Base-by-base conservation (phyloP, 495 filamentous ascomycete species). In the Cercophora newfieldiana region DNA sequence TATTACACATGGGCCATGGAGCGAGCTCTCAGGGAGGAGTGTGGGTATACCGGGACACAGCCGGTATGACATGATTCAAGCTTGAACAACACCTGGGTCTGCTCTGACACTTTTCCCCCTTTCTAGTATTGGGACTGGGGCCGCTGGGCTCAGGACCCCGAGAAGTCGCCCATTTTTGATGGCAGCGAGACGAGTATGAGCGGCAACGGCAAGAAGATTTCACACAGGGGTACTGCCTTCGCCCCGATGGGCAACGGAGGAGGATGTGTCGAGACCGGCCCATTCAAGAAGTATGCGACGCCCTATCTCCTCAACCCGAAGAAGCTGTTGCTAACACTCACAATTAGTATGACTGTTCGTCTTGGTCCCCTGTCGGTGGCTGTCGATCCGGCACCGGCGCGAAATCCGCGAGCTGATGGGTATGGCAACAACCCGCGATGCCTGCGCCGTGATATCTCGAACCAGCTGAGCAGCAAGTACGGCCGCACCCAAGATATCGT, bases 1-100 rank as follows among this genome's bases (percentile, higher is more conserved):
- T 89, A 90, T 72, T 92, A 85, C 71, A 81, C 83, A 51, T 86
- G 78, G 74, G 73, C 80, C 2, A 91, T 87, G 68, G 90, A 92
- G 71, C 79, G 86, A 65, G 85, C 84, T 0, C 81, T 92, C 22
- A 79, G 83, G 26, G 80, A 85, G 7, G 89, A 93, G 70, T 92
- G 90, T 72, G 88, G 87, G 29, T 92, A 89, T 69, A 84, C 70
- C 8, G 88, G 89, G 26, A 77, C 64, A 26, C 72, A 77, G 70
- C 69, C 73, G 48, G 75, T 76, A 68, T 33, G 72, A 24, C 48
- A 30, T 14, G 25, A 14, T 16, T 19, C 1, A 18, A 28, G 1
- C 12, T 22, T 50, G 10, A 2, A 28, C 12, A 8, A 6, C 22
- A 21, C 19, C 6, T 28, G n/a, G 1, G 18, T 31, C 7, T 24